Base-by-base conservation (phyloP, 257 asterid genomes). In the Perilla frutescens region DNA sequence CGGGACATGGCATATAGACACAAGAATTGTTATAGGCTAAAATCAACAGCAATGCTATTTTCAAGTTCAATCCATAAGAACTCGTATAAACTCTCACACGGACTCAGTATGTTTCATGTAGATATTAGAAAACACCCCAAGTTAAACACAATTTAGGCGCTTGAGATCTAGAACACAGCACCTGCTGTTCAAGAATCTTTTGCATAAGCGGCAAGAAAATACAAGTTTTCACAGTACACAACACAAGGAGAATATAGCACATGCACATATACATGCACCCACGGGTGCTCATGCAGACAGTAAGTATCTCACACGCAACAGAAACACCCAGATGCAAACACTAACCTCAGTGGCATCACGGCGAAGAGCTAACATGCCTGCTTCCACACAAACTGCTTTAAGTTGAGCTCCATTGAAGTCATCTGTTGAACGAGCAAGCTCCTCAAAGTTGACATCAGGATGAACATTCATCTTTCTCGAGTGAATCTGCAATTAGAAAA, bases 391-490 rank as follows among this genome's bases (percentile, higher is more conserved):
- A 54, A 94, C 98, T 37, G 98, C 97, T 86, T 94, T 94, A 60
- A 94, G 86, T 56, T 94, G 98, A 32, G 98, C 98, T 62, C 98
- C 97, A 44, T 94, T 94, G 80, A 94, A 94, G 82, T 94, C 98
- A 67, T 94, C 96, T 7, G 98, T 94, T 34, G 96, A 91, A 45
- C 98, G 95, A 77, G 98, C 98, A 77, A 94, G 91, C 88, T 94
- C 98, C 81, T 93, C 97, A 80, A 93, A 93, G 83, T 93, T 93
- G 57, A 93, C 98, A 79, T 93, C 98, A 55, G 93, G 96, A 83
- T 93, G 81, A 34, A 93, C 98, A 76, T 88, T 93, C 98, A 93
- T 93, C 85, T 93, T 93, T 73, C 98, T 84, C 20, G 98, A 93
- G 83, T 91, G 98, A 80, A 93, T 94, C 98, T 93, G 85, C 34